Evolutionary conservation across 345 rosid species (phyloP), one percentile per base, ranked within the genome.

Genomic region (Pistacia atlantica): DNA sequence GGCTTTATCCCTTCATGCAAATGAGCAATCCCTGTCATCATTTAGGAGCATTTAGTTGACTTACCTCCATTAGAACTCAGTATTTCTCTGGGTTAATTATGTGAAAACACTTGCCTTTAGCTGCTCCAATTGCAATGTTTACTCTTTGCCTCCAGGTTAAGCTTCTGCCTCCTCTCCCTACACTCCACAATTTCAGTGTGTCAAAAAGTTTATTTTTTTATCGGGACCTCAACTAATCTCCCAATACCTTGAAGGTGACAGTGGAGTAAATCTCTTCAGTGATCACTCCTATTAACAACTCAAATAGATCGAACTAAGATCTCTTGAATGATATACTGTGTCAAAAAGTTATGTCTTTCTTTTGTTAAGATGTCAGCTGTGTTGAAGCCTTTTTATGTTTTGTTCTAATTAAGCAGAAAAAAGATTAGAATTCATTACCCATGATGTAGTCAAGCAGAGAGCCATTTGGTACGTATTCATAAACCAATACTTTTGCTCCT

Each of bases 141-240:
- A 86, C 91, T 75, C 89, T 84, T 54, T 89, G 86, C 82, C 81
- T 86, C 92, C 92, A 89, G 55, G 87, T 87, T 69, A 86, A 78
- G 76, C 54, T 78, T 65, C 80, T 82, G 16, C 84, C 86, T 52
- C 78, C 74, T 77, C 79, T 86, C 66, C 90, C 94, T 88, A n/a
- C 42, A 75, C 28, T 46, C 60, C 45, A 61, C 5, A 25, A 54
- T 45, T 25, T 28, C 46, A 42, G 9, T 42, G 46, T 42, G 9
- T 42, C 46, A 42, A 42, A 42, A 42, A 42, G 42, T 38, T 37
- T 3, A 2, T 37, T 37, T 37, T 37, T 22, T n/a, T n/a, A n/a
- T n/a, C n/a, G n/a, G n/a, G n/a, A n/a, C n/a, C n/a, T n/a, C n/a
- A n/a, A n/a, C n/a, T n/a, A n/a, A n/a, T n/a, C n/a, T n/a, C n/a